Conservation (phyloP, 805 yeast species). For the Saturnispora kantuleensis region DNA sequence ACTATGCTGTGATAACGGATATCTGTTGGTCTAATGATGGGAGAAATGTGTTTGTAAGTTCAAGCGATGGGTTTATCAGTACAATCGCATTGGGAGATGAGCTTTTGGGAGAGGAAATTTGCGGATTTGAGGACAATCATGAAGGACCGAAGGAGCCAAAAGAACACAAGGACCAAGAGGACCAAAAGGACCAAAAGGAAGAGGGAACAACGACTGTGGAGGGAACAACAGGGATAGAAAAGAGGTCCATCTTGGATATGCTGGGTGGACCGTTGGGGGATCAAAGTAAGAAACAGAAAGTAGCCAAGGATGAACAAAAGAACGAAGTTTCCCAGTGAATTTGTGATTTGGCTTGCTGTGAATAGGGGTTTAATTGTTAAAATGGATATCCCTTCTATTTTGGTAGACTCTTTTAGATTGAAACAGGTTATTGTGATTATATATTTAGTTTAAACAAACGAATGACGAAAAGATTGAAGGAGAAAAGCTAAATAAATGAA, state of each 20-base stretch:
- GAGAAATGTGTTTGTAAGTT: conserved; percentile 53
- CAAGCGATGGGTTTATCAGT: conserved; percentile 92
- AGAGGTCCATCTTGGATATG: conserved; percentile 5
- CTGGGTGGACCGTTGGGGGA: not conserved
- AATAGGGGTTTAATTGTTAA: not conserved
- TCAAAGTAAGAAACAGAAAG: too few relatives aligned
- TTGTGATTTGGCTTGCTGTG: not conserved
- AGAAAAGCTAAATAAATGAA: not conserved
- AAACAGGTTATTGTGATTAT: not conserved
- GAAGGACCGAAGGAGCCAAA: not conserved
- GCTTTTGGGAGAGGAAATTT: conserved; percentile 43
- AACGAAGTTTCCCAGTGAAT: too few relatives aligned
- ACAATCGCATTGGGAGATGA: conserved; percentile 42
- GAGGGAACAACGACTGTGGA: conserved; percentile 10
- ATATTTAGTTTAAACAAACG: not conserved
- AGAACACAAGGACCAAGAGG: not conserved
- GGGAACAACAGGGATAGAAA: conserved; percentile 22
- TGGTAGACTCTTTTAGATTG: too few relatives aligned
- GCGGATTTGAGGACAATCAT: conserved; percentile 19
- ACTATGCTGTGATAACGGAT: conserved; percentile 84
- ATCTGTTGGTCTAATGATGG: conserved; percentile 81
- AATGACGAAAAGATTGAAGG: not conserved
- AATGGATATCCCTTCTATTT: not conserved
- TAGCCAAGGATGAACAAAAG: too few relatives aligned
- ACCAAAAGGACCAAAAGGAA: not conserved